A percentile compares a stretch with the other conserved stretches of the same genome.
Evolutionary conservation across 768 basidiomycete genomes (phyloP).

Genomic region (Mycena venus): DNA sequence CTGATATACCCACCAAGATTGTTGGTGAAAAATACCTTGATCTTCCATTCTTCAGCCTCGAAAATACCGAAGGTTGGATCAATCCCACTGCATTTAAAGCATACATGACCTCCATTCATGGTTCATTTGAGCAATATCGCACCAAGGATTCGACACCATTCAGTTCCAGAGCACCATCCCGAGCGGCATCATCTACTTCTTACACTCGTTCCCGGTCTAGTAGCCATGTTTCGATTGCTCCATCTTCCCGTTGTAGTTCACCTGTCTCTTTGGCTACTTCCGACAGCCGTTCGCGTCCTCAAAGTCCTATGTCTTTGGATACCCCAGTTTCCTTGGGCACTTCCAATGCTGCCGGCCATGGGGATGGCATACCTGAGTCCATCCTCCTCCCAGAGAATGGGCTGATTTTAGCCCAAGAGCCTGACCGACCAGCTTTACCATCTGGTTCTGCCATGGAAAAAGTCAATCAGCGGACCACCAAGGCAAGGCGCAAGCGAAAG

Average conservation of each 20-base stretch:
- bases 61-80: background rate
- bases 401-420: no score
- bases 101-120: background rate
- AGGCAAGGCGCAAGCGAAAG: background rate
- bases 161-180: constrained; percentile 1
- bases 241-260: background rate
- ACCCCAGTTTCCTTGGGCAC: background rate
- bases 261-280: background rate
- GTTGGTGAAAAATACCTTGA: background rate
- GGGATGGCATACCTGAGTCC: background rate
- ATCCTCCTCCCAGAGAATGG: background rate
- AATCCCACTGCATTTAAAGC: background rate
- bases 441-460: background rate
- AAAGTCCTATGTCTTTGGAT: constrained; percentile 7
- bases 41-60: constrained; percentile 9
- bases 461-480: background rate
- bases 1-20: background rate
- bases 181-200: background rate
- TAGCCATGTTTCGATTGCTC: background rate
- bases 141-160: background rate
- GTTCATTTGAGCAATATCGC: background rate
- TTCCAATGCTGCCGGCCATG: background rate
- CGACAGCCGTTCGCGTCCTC: background rate
- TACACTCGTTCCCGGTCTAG: no score
- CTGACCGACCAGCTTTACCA: background rate